phyloP scores from a whole-genome alignment of 345 rosid species.

The Salix exigua region DNA sequence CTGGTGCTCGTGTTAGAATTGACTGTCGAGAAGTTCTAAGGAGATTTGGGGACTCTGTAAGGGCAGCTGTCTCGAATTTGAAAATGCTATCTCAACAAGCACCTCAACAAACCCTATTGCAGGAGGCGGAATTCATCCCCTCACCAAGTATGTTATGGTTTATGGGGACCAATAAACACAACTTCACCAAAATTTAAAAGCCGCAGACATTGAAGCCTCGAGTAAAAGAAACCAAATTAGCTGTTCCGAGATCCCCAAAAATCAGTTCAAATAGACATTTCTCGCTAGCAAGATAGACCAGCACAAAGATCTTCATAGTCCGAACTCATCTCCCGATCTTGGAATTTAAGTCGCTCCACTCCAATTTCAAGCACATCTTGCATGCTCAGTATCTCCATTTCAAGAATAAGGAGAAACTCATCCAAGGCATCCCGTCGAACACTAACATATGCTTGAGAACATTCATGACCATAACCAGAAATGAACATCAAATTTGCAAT shows the following conservation, averaged over 20 bases:
- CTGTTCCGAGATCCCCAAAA: constrained; percentile 46
- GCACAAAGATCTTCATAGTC: constrained; percentile 59
- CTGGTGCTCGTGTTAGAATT: too few species aligned
- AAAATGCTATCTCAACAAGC: too few species aligned
- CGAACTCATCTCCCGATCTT: constrained; percentile 86
- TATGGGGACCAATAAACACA: constrained; percentile 67
- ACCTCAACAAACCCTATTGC: too few species aligned
- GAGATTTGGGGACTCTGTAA: too few species aligned
- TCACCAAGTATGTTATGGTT: too few species aligned
- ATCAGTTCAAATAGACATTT: constrained; percentile 59
- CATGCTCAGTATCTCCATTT: constrained; percentile 76
- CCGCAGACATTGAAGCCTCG: constrained; percentile 81
- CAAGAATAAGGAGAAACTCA: constrained; percentile 64
- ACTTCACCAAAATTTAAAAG: constrained; percentile 83
- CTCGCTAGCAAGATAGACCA: constrained; percentile 69
- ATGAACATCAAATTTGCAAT: constrained; percentile 66
- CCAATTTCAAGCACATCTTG: constrained; percentile 85
- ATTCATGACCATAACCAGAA: constrained; percentile 67
- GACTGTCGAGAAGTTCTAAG: too few species aligned
- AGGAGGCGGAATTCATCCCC: too few species aligned
- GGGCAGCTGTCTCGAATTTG: too few species aligned
- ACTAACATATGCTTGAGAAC: constrained; percentile 58
- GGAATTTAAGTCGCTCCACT: constrained; percentile 63
- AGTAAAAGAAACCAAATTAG: constrained; percentile 47
- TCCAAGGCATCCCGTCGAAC: constrained; percentile 73